Evolutionary conservation across 371 early-diverging fungal genomes (phyloP).

Genomic region (Rhizopus arrhizus): DNA sequence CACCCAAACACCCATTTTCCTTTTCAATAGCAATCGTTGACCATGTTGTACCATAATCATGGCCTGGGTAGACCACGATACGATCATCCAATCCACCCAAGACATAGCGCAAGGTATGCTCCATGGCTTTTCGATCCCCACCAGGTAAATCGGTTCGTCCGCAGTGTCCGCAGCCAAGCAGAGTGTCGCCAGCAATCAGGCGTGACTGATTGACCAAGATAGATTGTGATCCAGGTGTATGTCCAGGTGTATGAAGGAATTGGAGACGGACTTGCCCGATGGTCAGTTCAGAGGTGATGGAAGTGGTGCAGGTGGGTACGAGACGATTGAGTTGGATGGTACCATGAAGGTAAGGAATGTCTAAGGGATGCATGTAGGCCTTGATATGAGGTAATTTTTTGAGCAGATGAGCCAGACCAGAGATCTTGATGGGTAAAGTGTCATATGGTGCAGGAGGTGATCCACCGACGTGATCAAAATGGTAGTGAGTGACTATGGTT

Average conservation of each 20-base stretch:
- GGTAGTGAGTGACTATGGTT: constrained; percentile 77
- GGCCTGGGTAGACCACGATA: constrained; percentile 86
- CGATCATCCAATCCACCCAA: constrained; percentile 63
- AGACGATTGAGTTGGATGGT: constrained; percentile 63
- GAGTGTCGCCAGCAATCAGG: constrained; percentile 86
- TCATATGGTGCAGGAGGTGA: constrained; percentile 84
- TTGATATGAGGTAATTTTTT: constrained; percentile 69
- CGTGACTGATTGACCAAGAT: constrained; percentile 72
- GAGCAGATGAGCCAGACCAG: constrained; percentile 74
- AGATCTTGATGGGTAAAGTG: constrained; percentile 73
- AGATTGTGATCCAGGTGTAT: constrained; percentile 86
- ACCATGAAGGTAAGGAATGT: constrained; percentile 69
- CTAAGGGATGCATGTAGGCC: constrained; percentile 75
- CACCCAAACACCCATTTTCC: constrained; percentile 55
- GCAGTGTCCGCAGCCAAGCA: constrained; percentile 72
- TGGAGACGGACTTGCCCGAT: constrained; percentile 59
- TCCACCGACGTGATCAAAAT: constrained; percentile 82
- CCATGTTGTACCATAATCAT: constrained; percentile 81
- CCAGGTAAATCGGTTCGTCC: constrained; percentile 85
- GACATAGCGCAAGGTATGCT: constrained; percentile 62
- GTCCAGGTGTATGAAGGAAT: constrained; percentile 89
- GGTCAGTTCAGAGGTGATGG: constrained; percentile 57
- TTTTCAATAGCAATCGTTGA: constrained; percentile 72
- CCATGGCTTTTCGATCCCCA: constrained; percentile 65
- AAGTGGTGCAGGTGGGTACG: constrained; percentile 52